These are phyloP conservation scores for Candida khao-thaluensis DNA, from an alignment of 805 yeast species.

Conservation along the genomic window DNA sequence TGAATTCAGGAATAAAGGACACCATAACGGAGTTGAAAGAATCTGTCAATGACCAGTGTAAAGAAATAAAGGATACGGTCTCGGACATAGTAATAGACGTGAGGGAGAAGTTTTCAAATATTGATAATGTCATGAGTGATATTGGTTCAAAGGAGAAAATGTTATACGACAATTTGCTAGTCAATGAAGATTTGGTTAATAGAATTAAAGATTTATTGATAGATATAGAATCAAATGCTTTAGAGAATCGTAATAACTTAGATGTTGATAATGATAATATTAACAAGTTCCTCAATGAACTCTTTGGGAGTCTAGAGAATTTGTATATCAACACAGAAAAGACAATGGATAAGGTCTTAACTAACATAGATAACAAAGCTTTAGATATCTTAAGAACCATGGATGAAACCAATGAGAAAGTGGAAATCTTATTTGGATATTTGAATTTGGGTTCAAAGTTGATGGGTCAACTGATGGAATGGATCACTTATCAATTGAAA, in stretches of 20 bases:
- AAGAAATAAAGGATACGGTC: conserved; percentile 6
- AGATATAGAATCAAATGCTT: conserved; percentile 5
- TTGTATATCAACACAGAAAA: conserved; percentile 9
- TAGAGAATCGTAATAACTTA: conserved; percentile 1
- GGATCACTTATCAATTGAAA: not conserved
- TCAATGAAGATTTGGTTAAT: conserved; percentile 9
- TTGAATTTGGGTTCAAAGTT: not conserved
- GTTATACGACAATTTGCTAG: conserved; percentile 3
- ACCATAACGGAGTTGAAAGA: not conserved
- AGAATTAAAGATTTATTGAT: conserved; percentile 5
- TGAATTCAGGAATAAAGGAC: not conserved
- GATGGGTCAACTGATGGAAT: not conserved
- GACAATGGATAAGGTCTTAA: conserved; percentile 8
- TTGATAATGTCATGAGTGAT: conserved; percentile 6
- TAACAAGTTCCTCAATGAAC: conserved; percentile 6
- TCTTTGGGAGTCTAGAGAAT: conserved; percentile 8
- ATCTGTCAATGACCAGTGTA: conserved; percentile 6
- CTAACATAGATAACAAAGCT: conserved; percentile 12
- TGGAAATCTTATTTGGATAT: not conserved
- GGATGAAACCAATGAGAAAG: conserved; percentile 8
- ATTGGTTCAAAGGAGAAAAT: conserved; percentile 1
- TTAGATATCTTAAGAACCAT: conserved; percentile 11
- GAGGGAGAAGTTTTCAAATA: conserved; percentile 6
- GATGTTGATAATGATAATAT: not conserved
- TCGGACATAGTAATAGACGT: conserved; percentile 2